A percentile compares a stretch with the other conserved stretches of the same genome.
Evolutionary conservation across 345 rosid species (phyloP).

Genomic region (Eucalyptus viminalis): DNA sequence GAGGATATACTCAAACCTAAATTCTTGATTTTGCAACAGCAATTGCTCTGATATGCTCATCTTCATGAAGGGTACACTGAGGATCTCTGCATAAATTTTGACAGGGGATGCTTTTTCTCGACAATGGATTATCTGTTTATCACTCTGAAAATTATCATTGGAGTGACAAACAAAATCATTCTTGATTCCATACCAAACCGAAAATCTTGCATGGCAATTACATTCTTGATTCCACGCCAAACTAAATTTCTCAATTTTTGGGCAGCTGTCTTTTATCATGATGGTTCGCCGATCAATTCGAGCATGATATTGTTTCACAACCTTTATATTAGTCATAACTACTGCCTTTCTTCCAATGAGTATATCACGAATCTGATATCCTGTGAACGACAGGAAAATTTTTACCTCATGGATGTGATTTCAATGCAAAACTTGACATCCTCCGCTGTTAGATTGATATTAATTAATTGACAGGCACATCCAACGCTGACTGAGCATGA

Average conservation of each 20-base stretch:
- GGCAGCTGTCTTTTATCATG: neutral
- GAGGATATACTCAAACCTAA: neutral
- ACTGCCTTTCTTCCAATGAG: neutral
- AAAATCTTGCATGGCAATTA: neutral
- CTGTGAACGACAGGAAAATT: neutral
- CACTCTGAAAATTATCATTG: neutral
- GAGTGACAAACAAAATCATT: neutral
- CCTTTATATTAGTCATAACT: neutral
- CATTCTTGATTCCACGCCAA: neutral
- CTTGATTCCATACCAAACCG: neutral
- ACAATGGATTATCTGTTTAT: neutral
- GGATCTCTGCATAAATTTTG: neutral
- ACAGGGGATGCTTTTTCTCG: neutral
- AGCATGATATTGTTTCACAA: neutral
- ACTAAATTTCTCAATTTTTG: neutral
- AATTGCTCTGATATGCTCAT: neutral
- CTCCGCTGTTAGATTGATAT: neutral
- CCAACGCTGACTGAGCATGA: constrained; percentile 92
- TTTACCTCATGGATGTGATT: neutral
- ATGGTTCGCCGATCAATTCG: neutral
- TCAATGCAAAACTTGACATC: neutral
- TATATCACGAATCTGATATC: neutral
- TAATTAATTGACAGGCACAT: constrained; percentile 53
- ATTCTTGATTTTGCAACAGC: neutral
- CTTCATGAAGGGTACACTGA: neutral